These are phyloP conservation scores for Lathyrus tuberosus DNA, from an alignment of 306 rosid species.

Conservation along the genomic window DNA sequence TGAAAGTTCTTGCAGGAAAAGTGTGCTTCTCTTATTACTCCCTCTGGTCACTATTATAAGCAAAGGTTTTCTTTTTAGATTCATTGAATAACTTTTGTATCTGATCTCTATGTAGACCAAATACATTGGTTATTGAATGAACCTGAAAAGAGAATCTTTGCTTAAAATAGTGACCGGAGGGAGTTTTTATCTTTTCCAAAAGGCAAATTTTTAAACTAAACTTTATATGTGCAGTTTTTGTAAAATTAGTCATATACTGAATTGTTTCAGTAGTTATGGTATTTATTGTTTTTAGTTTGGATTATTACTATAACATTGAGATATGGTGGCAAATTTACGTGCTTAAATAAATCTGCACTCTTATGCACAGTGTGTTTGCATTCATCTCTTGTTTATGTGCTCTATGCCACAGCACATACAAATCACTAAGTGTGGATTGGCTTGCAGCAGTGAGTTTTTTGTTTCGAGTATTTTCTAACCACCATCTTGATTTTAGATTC, in stretches of 20 bases:
- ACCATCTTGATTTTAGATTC: slow-evolving; percentile 51
- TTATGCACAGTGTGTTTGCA: neutral
- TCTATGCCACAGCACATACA: slow-evolving; percentile 9
- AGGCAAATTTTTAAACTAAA: slow-evolving; percentile 7
- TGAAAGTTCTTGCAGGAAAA: neutral
- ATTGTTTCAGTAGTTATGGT: slow-evolving; percentile 2
- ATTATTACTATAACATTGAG: neutral
- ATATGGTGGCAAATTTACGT: neutral
- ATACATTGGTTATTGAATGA: too few relatives aligned
- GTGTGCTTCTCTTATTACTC: neutral
- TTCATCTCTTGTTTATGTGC: slow-evolving; percentile 17
- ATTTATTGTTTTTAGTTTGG: neutral
- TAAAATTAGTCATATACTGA: slow-evolving; percentile 9
- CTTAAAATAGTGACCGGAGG: too few relatives aligned
- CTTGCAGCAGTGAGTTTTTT: slow-evolving; percentile 14
- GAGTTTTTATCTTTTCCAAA: neutral
- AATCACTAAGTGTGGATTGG: slow-evolving; percentile 1
- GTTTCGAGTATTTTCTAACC: slow-evolving; percentile 29
- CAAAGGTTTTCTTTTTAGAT: too few relatives aligned
- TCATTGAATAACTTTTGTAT: too few relatives aligned
- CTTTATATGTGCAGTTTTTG: slow-evolving; percentile 8
- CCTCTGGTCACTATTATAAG: too few relatives aligned
- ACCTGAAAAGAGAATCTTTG: too few relatives aligned
- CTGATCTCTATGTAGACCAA: too few relatives aligned
- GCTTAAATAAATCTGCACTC: slow-evolving; percentile 6